A percentile compares a stretch with the other conserved stretches of the same genome.
These are phyloP conservation scores for Elasticomyces elasticus DNA, from an alignment of 495 filamentous ascomycete species.

Conservation along the genomic window DNA sequence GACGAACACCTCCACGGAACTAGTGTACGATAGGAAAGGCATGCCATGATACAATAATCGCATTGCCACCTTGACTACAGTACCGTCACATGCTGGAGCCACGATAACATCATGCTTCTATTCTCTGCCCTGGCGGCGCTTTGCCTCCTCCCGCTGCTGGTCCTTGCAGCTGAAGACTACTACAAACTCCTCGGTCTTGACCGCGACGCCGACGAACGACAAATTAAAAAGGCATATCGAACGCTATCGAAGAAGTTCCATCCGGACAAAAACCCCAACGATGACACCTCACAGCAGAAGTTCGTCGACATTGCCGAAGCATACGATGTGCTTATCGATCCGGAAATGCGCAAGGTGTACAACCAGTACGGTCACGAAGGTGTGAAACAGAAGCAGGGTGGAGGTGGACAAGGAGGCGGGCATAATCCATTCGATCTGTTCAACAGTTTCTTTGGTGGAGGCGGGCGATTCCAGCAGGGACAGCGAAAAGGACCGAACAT, in stretches of 20 bases:
- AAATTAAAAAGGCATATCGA: constrained; percentile 95
- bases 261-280: constrained; percentile 93
- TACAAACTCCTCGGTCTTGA: constrained; percentile 85
- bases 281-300: constrained; percentile 73
- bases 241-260: constrained; percentile 91
- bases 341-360: constrained; percentile 79
- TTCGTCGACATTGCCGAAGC: constrained; percentile 94
- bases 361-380: constrained; percentile 93
- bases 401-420: constrained; percentile 48
- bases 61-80: not conserved
- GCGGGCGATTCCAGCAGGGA: constrained; percentile 69
- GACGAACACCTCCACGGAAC: no score
- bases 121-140: constrained; percentile 27
- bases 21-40: not conserved
- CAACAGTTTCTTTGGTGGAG: constrained; percentile 92
- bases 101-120: constrained; percentile 13
- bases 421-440: constrained; percentile 97
- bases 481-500: constrained; percentile 80
- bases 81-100: not conserved
- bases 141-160: constrained; percentile 39
- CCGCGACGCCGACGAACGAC: constrained; percentile 70
- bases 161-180: constrained; percentile 67
- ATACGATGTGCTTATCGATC: constrained; percentile 82
- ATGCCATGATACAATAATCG: not conserved
- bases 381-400: constrained; percentile 69